These are phyloP conservation scores for Scutellaria baicalensis DNA, from an alignment of 257 asterid species.

Conservation along the genomic window DNA sequence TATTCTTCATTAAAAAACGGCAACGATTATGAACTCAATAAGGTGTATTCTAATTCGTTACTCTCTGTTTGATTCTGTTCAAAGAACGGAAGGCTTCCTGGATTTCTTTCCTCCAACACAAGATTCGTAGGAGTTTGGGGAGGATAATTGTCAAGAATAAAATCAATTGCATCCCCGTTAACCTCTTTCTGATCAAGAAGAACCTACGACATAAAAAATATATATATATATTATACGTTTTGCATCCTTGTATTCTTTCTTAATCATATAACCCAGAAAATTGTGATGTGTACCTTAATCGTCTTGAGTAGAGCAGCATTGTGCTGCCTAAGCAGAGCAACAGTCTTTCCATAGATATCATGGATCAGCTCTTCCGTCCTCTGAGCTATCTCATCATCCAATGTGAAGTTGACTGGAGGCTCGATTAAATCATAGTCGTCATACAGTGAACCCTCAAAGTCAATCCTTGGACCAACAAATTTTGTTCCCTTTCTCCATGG, in stretches of 20 bases:
- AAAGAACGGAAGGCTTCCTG: slow-evolving; percentile 62
- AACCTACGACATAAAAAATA: slow-evolving; percentile 47
- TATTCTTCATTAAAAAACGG: background rate
- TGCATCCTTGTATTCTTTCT: background rate
- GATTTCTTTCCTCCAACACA: slow-evolving; percentile 69
- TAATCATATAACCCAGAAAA: background rate
- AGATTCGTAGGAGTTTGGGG: slow-evolving; percentile 57
- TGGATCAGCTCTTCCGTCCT: slow-evolving; percentile 69
- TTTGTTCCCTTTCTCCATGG: slow-evolving; percentile 72
- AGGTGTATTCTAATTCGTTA: slow-evolving; percentile 40
- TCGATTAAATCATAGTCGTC: slow-evolving; percentile 64
- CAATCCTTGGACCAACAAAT: slow-evolving; percentile 83
- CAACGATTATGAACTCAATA: slow-evolving; percentile 37
- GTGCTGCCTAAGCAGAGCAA: slow-evolving; percentile 62
- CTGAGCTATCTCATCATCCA: slow-evolving; percentile 77
- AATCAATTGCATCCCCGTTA: slow-evolving; percentile 71
- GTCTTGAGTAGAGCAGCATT: slow-evolving; percentile 83
- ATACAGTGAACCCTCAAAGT: slow-evolving; percentile 89
- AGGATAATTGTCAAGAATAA: slow-evolving; percentile 67
- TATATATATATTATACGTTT: too few species aligned
- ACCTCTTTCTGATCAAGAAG: slow-evolving; percentile 76
- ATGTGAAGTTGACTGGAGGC: slow-evolving; percentile 68
- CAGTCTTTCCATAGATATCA: slow-evolving; percentile 62
- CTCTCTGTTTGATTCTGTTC: slow-evolving; percentile 29
- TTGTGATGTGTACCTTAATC: slow-evolving; percentile 49